Evolutionary conservation across 2,329 filamentous ascomycete species (phyloP), one percentile per base, ranked within the genome.

Genomic region (Penicillium sp.): DNA sequence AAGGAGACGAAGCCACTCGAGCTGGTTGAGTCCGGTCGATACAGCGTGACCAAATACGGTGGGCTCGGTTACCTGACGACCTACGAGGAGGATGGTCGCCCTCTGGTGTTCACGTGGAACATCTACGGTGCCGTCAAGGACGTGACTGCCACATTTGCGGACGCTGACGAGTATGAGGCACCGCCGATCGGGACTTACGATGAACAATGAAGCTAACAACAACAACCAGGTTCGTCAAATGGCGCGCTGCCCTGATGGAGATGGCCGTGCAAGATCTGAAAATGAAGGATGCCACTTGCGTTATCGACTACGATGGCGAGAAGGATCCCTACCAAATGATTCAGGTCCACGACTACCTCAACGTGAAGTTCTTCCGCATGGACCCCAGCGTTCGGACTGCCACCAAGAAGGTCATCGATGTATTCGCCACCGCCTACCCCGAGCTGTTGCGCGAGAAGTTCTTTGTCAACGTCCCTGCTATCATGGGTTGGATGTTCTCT

Each of bases 341-440:
- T 64, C 92, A 96, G 74, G 85, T 96, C 25, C 92, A 97, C 75
- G 92, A 97, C 77, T 96, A 96, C 79, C 83, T 89, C 63, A 86
- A 85, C 56, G 86, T 95, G 68, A 90, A 86, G 66, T 96, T 96
- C 79, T 79, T 96, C 61, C 86, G 90, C 54, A 86, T 89, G 77
- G 87, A 92, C 50, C 82, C 88, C 0, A 78, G 81, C 51, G 85
- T 94, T 72, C 91, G 89, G 71, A 80, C 84, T 3, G 88, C 89
- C 14, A 88, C 84, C 58, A 86, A 84, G 65, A 85, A 92, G 75
- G 92, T 89, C 41, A 95, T 96, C 69, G 81, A 88, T 55, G 80
- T 88, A 46, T 90, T 96, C 69, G 83, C 86, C 46, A 85, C 83
- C 61, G 88, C 89, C 60, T 96, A 96, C 75, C 92, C 92, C 0